Evolutionary conservation across 176 grass and related monocot genomes (phyloP).

Genomic region (Oryza punctata): DNA sequence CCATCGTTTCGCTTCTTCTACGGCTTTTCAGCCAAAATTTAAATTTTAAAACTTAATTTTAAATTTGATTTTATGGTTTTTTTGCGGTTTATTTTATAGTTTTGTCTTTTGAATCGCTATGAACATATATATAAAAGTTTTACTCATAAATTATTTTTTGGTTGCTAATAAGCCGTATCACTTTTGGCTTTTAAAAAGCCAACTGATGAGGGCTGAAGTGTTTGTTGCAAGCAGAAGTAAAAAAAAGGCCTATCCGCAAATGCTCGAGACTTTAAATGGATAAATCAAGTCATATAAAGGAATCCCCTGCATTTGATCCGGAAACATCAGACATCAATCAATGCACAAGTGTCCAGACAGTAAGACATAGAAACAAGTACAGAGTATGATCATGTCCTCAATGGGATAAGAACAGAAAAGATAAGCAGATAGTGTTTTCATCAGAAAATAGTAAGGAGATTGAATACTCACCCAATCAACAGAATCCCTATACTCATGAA

Average conservation of each 20-base stretch:
- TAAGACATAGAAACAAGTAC: slow-evolving; percentile 19
- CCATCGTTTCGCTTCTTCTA: too few species aligned
- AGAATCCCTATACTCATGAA: slow-evolving; percentile 76
- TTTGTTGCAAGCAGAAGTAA: slow-evolving; percentile 11
- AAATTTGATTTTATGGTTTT: too few species aligned
- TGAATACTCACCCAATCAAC: slow-evolving; percentile 85
- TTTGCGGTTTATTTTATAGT: too few species aligned
- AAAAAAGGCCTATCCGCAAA: not conserved
- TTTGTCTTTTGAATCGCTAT: too few species aligned
- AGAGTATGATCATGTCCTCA: not conserved
- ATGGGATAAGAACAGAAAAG: not conserved
- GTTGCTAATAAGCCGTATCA: too few species aligned
- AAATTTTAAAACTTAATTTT: too few species aligned
- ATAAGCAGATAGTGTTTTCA: slow-evolving; percentile 1
- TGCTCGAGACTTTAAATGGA: slow-evolving; percentile 4
- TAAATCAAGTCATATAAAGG: not conserved
- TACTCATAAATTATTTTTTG: too few species aligned
- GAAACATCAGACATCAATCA: not conserved
- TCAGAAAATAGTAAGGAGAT: slow-evolving; percentile 28
- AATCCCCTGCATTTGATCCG: not conserved
- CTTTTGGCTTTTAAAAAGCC: too few species aligned
- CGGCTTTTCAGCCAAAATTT: too few species aligned
- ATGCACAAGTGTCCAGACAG: slow-evolving; percentile 3
- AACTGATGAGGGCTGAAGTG: too few species aligned
- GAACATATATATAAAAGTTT: too few species aligned